These are phyloP conservation scores for Rhizopogon roseolus DNA, from an alignment of 768 basidiomycete species.

Conservation along the genomic window DNA sequence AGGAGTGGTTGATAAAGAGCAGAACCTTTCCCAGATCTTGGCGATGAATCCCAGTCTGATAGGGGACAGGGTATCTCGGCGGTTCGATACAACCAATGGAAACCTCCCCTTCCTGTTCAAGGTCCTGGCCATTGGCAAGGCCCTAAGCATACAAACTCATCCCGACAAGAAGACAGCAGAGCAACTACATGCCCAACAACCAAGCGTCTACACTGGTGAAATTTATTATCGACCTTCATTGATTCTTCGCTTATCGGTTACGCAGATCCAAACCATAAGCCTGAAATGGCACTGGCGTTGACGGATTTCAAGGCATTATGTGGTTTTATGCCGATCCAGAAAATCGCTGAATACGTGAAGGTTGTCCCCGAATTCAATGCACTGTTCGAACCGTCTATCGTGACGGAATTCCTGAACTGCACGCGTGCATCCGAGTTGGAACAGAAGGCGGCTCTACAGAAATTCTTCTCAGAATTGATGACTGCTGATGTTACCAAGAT, in stretches of 20 bases:
- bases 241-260: slow-evolving; percentile 7
- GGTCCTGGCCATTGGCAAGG: slow-evolving; percentile 84
- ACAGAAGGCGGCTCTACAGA: slow-evolving; percentile 62
- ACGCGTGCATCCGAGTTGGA: slow-evolving; percentile 27
- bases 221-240: neutral
- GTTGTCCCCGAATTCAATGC: slow-evolving; percentile 71
- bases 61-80: slow-evolving; percentile 48
- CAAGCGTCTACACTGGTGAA: slow-evolving; percentile 89
- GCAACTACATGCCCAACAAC: slow-evolving; percentile 58
- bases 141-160: slow-evolving; percentile 88
- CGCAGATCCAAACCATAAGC: slow-evolving; percentile 93
- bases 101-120: slow-evolving; percentile 92
- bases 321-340: slow-evolving; percentile 81
- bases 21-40: slow-evolving; percentile 56
- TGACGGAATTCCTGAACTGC: slow-evolving; percentile 45
- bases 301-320: slow-evolving; percentile 89
- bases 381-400: slow-evolving; percentile 58
- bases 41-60: slow-evolving; percentile 64
- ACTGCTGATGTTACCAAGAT: slow-evolving; percentile 54
- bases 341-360: slow-evolving; percentile 64
- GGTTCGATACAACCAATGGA: slow-evolving; percentile 52
- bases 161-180: slow-evolving; percentile 84
- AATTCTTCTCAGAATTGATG: slow-evolving; percentile 84
- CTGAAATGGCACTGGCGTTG: slow-evolving; percentile 97
- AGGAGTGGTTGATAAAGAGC: slow-evolving; percentile 40